A percentile compares a stretch with the other conserved stretches of the same genome.
phyloP scores from a whole-genome alignment of 2,329 filamentous ascomycete species.

The Emericellopsis cladophorae region DNA sequence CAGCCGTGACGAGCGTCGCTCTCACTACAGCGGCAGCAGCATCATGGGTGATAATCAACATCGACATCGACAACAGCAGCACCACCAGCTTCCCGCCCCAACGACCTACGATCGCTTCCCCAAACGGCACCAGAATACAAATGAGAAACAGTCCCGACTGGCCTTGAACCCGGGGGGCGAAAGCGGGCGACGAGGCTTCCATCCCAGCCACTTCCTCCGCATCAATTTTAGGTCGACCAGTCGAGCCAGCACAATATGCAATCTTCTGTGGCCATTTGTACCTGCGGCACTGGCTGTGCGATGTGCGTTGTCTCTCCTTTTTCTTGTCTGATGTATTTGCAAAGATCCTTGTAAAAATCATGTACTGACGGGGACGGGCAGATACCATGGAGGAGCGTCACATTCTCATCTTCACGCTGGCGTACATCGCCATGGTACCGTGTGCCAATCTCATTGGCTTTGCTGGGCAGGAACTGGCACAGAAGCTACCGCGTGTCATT shows the following conservation, averaged over 20 bases:
- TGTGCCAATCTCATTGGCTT: constrained; percentile 38
- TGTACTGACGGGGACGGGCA: constrained; percentile 5
- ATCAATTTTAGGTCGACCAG: constrained; percentile 30
- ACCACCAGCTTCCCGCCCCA: constrained; percentile 11
- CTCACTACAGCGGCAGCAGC: background rate
- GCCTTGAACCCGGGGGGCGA: constrained; percentile 22
- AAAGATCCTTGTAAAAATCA: background rate
- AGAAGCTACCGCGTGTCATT: constrained; percentile 63
- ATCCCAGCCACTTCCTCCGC: constrained; percentile 26
- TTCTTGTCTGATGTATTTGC: background rate
- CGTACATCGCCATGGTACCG: constrained; percentile 38
- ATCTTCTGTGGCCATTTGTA: constrained; percentile 36
- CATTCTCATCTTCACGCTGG: constrained; percentile 31
- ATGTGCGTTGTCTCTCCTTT: constrained; percentile 10
- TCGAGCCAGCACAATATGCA: constrained; percentile 30
- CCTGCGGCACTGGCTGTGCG: constrained; percentile 32
- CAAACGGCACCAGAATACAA: constrained; percentile 1
- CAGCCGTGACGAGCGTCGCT: background rate
- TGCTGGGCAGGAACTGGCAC: constrained; percentile 55
- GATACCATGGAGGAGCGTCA: constrained; percentile 22
- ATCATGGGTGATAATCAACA: too few species aligned
- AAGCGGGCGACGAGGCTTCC: constrained; percentile 29
- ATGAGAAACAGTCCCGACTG: constrained; percentile 2
- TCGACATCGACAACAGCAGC: background rate
- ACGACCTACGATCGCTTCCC: constrained; percentile 10